Conservation (phyloP, 129 eudicot genomes). For the Daucus carota region DNA sequence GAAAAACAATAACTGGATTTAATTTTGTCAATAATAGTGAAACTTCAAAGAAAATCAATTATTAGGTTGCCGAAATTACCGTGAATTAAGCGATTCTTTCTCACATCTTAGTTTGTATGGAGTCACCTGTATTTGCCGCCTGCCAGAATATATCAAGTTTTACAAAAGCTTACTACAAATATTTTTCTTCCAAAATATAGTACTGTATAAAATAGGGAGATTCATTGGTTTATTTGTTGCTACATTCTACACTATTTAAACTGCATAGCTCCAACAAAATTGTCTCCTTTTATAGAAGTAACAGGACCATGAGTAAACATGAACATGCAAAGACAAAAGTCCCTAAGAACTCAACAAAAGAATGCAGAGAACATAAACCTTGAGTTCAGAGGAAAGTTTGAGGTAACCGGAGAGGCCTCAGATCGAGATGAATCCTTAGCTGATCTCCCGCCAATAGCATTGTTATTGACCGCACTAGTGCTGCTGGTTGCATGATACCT, state of each 20-base stretch:
- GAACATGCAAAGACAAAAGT: slow-evolving; percentile 6
- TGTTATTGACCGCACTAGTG: slow-evolving; percentile 96
- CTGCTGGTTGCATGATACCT: slow-evolving; percentile 90
- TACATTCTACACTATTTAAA: neutral
- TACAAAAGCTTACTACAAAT: neutral
- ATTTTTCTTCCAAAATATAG: neutral
- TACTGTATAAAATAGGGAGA: neutral
- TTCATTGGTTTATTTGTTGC: neutral
- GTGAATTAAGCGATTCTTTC: slow-evolving; percentile 79
- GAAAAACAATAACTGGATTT: neutral
- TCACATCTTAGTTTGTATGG: slow-evolving; percentile 92
- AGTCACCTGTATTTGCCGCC: slow-evolving; percentile 57
- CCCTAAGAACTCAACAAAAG: neutral
- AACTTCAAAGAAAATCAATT: neutral
- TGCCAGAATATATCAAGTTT: slow-evolving; percentile 19
- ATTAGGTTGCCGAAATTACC: slow-evolving; percentile 38
- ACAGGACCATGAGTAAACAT: neutral
- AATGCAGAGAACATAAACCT: slow-evolving; percentile 24
- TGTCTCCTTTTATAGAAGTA: neutral
- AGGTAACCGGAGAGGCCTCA: slow-evolving; percentile 56
- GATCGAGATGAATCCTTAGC: slow-evolving; percentile 66
- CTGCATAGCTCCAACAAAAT: neutral
- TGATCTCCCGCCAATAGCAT: slow-evolving; percentile 61
- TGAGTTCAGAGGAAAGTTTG: slow-evolving; percentile 61
- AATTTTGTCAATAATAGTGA: neutral